These are phyloP conservation scores for Graphium sp. DNA, from an alignment of 2,329 filamentous ascomycete genomes.

Conservation along the genomic window DNA sequence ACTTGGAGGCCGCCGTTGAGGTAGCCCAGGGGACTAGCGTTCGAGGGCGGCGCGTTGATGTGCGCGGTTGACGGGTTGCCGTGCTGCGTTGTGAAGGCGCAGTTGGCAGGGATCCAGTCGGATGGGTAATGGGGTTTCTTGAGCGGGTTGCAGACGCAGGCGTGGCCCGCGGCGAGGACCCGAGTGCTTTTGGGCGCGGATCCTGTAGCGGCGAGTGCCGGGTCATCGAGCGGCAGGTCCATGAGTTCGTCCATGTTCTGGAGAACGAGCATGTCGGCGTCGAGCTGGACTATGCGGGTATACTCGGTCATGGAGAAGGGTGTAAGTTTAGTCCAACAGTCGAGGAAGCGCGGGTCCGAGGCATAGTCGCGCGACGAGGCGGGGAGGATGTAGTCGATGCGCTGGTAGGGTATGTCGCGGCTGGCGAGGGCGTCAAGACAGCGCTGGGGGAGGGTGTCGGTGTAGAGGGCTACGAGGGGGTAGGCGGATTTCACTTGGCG, in stretches of 20 bases:
- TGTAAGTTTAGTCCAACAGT: slow-evolving; percentile 78
- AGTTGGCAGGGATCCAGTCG: slow-evolving; percentile 44
- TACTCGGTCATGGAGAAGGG: slow-evolving; percentile 66
- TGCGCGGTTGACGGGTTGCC: slow-evolving; percentile 26
- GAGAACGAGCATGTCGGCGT: slow-evolving; percentile 74
- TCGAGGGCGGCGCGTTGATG: slow-evolving; percentile 23
- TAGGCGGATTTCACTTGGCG: slow-evolving; percentile 48
- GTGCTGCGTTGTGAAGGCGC: slow-evolving; percentile 41
- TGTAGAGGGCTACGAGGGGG: slow-evolving; percentile 71
- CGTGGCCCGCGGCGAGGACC: slow-evolving; percentile 72
- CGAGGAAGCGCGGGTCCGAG: slow-evolving; percentile 71
- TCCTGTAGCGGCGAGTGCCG: slow-evolving; percentile 3
- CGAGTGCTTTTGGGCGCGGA: slow-evolving; percentile 26
- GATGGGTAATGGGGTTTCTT: slow-evolving; percentile 62
- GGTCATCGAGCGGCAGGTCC: slow-evolving; percentile 55
- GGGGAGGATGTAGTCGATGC: slow-evolving; percentile 58
- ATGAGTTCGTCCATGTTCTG: slow-evolving; percentile 88
- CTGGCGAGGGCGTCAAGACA: slow-evolving; percentile 53
- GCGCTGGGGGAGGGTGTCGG: slow-evolving; percentile 52
- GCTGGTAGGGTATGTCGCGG: slow-evolving; percentile 52
- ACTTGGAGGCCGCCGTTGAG: slow-evolving; percentile 38
- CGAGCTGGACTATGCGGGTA: slow-evolving; percentile 64
- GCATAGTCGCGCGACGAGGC: slow-evolving; percentile 48
- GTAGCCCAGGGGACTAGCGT: slow-evolving; percentile 27
- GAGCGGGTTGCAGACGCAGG: slow-evolving; percentile 74